Conservation (phyloP, 495 filamentous ascomycete genomes). For the Rostrohypoxylon terebratum region DNA sequence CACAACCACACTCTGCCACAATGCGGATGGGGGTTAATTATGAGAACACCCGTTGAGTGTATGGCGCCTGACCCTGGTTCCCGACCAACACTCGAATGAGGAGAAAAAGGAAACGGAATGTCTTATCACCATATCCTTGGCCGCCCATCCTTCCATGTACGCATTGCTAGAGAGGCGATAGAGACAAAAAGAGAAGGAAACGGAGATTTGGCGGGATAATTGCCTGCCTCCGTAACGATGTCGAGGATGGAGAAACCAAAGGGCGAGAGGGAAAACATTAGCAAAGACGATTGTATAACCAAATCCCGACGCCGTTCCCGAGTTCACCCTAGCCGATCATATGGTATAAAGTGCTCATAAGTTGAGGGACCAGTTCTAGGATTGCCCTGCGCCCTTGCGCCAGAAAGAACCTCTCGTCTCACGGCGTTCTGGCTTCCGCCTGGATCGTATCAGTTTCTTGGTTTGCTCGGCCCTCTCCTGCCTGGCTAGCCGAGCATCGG, state of each 20-base stretch:
- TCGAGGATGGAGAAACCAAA: conserved; percentile 10
- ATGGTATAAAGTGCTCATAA: conserved; percentile 43
- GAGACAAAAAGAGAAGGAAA: conserved; percentile 15
- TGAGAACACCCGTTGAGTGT: conserved; percentile 21
- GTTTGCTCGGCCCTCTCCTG: conserved; percentile 41
- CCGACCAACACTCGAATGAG: conserved; percentile 18
- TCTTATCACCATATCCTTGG: conserved; percentile 16
- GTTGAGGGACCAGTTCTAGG: conserved; percentile 15
- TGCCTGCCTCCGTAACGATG: conserved; percentile 15
- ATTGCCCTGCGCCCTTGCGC: conserved; percentile 35
- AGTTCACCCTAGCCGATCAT: conserved; percentile 39
- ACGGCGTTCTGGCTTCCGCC: conserved; percentile 35
- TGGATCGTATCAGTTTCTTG: conserved; percentile 42
- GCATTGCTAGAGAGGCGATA: conserved; percentile 7
- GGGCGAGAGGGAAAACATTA: conserved; percentile 20
- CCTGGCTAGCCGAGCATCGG: conserved; percentile 36
- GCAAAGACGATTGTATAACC: conserved; percentile 37
- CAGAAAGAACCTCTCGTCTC: conserved; percentile 43
- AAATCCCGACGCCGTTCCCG: conserved; percentile 45
- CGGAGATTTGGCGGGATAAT: conserved; percentile 12
- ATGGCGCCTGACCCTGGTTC: conserved; percentile 19
- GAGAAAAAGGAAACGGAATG: conserved; percentile 31
- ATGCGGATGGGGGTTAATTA: conserved; percentile 6
- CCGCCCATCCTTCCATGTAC: conserved; percentile 17
- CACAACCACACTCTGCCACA: conserved; percentile 3